These are phyloP conservation scores for Pythium brassicae DNA, from an alignment of 352 stramenopile genomes.

Conservation along the genomic window DNA sequence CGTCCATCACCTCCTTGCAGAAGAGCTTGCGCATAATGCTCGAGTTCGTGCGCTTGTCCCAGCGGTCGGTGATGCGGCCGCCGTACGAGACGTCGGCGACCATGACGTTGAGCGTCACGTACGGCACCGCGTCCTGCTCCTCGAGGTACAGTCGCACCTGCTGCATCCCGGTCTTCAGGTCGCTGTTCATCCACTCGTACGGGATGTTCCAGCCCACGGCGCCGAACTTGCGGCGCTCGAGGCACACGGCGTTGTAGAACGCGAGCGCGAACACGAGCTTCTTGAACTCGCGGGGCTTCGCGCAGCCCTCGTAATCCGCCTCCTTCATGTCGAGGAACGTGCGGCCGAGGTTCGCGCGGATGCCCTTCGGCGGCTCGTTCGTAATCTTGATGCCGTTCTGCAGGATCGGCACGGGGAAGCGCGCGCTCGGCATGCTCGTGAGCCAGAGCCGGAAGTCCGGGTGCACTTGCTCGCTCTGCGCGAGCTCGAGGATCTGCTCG, in stretches of 20 bases:
- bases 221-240: conserved; percentile 93
- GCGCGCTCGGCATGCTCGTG: conserved; percentile 89
- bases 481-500: conserved; percentile 86
- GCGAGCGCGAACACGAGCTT: conserved; percentile 89
- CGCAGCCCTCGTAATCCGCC: conserved; percentile 81
- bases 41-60: conserved; percentile 93
- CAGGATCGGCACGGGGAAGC: conserved; percentile 91
- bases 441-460: conserved; percentile 92
- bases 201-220: conserved; percentile 95
- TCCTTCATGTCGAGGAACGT: conserved; percentile 93
- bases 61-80: conserved; percentile 92
- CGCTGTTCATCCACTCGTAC: conserved; percentile 96
- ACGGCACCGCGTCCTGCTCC: conserved; percentile 91
- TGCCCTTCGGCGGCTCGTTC: conserved; percentile 91
- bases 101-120: conserved; percentile 93
- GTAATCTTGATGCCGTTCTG: conserved; percentile 96
- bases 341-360: conserved; percentile 90
- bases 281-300: conserved; percentile 88
- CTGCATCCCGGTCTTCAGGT: conserved; percentile 93
- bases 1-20: conserved; percentile 74
- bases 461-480: conserved; percentile 64
- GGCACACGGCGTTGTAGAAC: conserved; percentile 94
- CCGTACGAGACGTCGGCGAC: conserved; percentile 95
- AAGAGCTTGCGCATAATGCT: conserved; percentile 94
- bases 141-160: conserved; percentile 92